Conservation (phyloP, 106 monocot genomes). For the Vanilla planifolia region DNA sequence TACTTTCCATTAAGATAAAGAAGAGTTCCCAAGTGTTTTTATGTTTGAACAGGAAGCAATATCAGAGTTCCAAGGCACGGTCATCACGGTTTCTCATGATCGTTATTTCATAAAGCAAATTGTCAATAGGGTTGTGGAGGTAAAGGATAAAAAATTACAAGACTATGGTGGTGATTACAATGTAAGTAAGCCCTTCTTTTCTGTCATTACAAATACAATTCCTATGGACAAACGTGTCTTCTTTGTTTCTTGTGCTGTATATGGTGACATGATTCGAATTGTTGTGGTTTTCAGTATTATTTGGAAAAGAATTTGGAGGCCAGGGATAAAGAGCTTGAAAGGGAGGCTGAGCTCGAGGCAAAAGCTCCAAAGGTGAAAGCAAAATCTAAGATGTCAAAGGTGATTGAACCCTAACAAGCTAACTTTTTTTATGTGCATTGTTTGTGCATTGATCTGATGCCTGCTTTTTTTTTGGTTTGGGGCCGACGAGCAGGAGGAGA, state of each 20-base stretch:
- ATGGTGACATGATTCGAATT: background rate
- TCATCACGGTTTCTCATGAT: constrained; percentile 97
- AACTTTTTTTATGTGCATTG: background rate
- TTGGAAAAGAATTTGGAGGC: constrained; percentile 95
- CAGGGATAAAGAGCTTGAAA: constrained; percentile 72
- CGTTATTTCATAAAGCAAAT: constrained; percentile 95
- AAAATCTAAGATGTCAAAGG: constrained; percentile 99
- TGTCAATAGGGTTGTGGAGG: constrained; percentile 91
- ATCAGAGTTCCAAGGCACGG: constrained; percentile 77
- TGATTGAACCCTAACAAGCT: constrained; percentile 14
- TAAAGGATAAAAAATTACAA: constrained; percentile 63
- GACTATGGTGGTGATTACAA: constrained; percentile 98
- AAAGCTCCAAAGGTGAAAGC: constrained; percentile 91
- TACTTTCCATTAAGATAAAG: no score
- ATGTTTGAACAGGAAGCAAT: constrained; percentile 81
- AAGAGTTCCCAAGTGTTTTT: background rate
- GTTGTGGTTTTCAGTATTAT: constrained; percentile 63
- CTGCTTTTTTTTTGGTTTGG: background rate
- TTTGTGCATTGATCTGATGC: no score
- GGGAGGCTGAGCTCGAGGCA: constrained; percentile 89
- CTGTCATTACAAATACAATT: background rate
- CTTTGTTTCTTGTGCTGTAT: background rate
- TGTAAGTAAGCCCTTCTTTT: constrained; percentile 32
- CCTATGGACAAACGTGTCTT: no score
- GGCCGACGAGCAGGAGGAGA: constrained; percentile 60